These are phyloP conservation scores for Gracilaria domingensis DNA, from an alignment of 23 red algal genomes.

Conservation along the genomic window DNA sequence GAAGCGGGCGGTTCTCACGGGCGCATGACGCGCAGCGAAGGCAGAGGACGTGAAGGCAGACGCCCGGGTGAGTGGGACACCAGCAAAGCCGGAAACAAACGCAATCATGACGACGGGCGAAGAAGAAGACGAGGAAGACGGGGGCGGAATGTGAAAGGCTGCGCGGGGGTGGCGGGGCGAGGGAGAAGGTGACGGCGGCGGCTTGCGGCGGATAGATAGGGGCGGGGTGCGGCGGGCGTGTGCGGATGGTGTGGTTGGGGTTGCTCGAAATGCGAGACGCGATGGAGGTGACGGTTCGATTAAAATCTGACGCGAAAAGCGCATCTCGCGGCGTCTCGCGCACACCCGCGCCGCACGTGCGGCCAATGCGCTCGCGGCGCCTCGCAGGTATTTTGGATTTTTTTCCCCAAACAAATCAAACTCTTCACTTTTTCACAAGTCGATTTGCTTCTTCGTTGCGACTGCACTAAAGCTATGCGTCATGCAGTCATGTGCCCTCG, in stretches of 20 bases:
- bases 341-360: neutral
- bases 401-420: neutral
- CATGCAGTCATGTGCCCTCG: too few relatives aligned
- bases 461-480: too few relatives aligned
- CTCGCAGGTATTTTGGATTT: conserved; percentile 1
- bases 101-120: conserved; percentile 40
- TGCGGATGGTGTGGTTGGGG: neutral
- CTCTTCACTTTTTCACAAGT: too few relatives aligned
- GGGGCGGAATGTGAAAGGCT: too few relatives aligned
- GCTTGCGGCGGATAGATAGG: neutral
- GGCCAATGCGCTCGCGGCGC: neutral
- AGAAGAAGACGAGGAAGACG: neutral
- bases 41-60: conserved; percentile 42
- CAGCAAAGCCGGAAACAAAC: conserved; percentile 67
- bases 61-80: conserved; percentile 18
- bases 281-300: neutral
- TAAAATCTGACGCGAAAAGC: neutral
- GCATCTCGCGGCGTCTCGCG: conserved; percentile 13
- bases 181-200: too few relatives aligned
- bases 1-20: conserved; percentile 36
- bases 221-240: neutral
- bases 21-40: conserved; percentile 30
- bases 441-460: too few relatives aligned
- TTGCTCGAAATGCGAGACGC: neutral
- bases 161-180: too few relatives aligned